phyloP scores from a whole-genome alignment of 495 filamentous ascomycete species.

The Articulospora tetracladia region DNA sequence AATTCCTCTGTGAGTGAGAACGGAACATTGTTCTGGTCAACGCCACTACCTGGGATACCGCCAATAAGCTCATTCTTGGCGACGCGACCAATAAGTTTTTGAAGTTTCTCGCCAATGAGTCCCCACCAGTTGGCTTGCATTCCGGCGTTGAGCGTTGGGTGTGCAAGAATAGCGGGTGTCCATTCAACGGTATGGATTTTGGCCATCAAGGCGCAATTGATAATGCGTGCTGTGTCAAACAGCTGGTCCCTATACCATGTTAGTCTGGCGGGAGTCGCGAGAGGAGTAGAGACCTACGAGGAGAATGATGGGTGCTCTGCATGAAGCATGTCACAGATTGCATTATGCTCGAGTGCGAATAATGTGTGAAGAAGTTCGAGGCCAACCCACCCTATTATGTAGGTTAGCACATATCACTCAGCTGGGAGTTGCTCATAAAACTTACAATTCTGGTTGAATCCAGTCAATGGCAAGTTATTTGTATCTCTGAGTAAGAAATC shows the following conservation, averaged over 20 bases:
- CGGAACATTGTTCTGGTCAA: constrained; percentile 32
- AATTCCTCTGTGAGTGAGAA: constrained; percentile 43
- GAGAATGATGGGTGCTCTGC: constrained; percentile 29
- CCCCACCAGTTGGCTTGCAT: constrained; percentile 44
- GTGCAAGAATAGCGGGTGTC: constrained; percentile 40
- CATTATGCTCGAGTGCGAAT: constrained; percentile 41
- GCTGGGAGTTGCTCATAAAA: not conserved
- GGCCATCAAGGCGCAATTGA: constrained; percentile 42
- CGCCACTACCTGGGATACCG: constrained; percentile 37
- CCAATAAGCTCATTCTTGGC: constrained; percentile 34
- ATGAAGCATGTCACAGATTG: constrained; percentile 33
- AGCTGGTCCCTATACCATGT: constrained; percentile 27
- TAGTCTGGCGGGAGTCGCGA: not conserved
- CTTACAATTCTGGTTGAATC: constrained; percentile 34
- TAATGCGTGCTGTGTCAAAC: constrained; percentile 41
- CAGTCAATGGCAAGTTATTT: constrained; percentile 32
- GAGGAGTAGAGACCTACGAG: constrained; percentile 8
- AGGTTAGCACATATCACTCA: not conserved
- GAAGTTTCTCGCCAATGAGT: constrained; percentile 35
- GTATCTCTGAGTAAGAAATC: constrained; percentile 34
- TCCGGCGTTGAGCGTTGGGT: constrained; percentile 35
- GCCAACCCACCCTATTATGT: constrained; percentile 35
- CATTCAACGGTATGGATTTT: constrained; percentile 46
- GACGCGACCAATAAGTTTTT: constrained; percentile 35
- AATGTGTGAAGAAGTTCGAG: constrained; percentile 40